A percentile compares a stretch with the other conserved stretches of the same genome.
Conservation (phyloP, 2,329 filamentous ascomycete species). For the Apiospora marii region DNA sequence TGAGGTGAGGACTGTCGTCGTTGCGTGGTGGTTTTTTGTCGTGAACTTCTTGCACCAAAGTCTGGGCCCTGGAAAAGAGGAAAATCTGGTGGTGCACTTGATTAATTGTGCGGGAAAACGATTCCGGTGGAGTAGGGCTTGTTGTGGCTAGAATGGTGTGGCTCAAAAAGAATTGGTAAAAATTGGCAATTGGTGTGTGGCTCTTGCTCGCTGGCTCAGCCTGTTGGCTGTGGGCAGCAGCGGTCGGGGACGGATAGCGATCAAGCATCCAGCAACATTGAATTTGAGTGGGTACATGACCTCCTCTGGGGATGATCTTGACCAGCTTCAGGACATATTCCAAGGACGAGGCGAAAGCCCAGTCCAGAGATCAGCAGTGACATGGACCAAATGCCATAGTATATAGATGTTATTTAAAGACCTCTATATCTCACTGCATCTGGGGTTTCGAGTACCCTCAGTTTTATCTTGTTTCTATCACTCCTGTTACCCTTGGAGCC, state of each 20-base stretch:
- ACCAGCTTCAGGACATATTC: conserved; percentile 3
- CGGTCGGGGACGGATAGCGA: background rate
- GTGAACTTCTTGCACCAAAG: conserved; percentile 25
- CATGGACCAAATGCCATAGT: background rate
- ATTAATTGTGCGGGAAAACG: conserved; percentile 24
- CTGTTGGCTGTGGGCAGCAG: background rate
- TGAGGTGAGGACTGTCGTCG: conserved; percentile 34
- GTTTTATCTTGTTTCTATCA: background rate
- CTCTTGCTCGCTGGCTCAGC: background rate
- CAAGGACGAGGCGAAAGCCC: conserved; percentile 5
- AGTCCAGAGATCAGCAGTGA: conserved; percentile 8
- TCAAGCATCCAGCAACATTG: background rate
- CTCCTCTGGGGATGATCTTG: background rate
- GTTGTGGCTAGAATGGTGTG: conserved; percentile 5
- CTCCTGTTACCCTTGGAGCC: background rate
- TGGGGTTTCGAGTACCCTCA: background rate
- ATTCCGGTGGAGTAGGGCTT: conserved; percentile 20
- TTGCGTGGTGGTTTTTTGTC: conserved; percentile 37
- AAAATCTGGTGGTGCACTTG: conserved; percentile 25
- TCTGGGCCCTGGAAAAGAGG: conserved; percentile 22
- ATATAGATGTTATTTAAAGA: background rate
- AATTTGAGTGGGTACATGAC: background rate
- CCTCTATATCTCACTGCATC: background rate
- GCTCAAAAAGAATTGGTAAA: background rate
- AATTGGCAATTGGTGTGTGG: conserved; percentile 11